Evolutionary conservation across 1,284 basidiomycete species (phyloP), one percentile per base, ranked within the genome.

Genomic region (Cystobasidium sp.): DNA sequence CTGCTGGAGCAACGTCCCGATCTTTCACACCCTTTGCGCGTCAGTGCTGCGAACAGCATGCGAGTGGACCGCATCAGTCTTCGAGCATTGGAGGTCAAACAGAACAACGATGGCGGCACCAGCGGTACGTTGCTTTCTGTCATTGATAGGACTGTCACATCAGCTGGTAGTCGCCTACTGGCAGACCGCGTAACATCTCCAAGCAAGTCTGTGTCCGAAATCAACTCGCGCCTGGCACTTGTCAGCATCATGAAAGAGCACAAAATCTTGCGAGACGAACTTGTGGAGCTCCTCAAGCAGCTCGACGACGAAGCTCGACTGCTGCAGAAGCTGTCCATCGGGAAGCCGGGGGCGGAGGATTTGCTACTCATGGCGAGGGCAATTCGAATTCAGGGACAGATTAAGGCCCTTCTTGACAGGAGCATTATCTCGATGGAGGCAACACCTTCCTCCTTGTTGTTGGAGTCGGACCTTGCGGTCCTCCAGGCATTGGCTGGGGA

Each of bases 31-130:
- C 77, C 31, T 44, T 74, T 20, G 71, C 78, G 10, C 58, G 76
- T 7, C 37, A 66, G 22, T 70, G 65, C 12, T 31, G 56, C 10
- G 1, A 61, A 46, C 12, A 66, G 76, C 22, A 75, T 79, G 75
- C 74, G 76, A 37, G 68, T 80, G 47, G 79, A 80, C 53, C 68
- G 75, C 0, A 71, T 77, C 1, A 96, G 94, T 0, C 88, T 96
- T 79, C 90, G 90, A 78, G 91, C 91, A 8, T 87, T 97, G 24
- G 94, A 97, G 82, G 91, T 97, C 72, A 86, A 89, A 41, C 91
- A 94, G 82, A 87, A 87, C 22, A 85, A 90, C 46, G 86, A 89
- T 76, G 91, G 91, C 1, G 88, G 90, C 0, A 82, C 84, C 1
- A 86, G 86, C 65, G 93, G 94, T 0, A 94, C 90, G 75, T 84